phyloP scores from a whole-genome alignment of 164 flowering plant species.

The Vitis labrusca region DNA sequence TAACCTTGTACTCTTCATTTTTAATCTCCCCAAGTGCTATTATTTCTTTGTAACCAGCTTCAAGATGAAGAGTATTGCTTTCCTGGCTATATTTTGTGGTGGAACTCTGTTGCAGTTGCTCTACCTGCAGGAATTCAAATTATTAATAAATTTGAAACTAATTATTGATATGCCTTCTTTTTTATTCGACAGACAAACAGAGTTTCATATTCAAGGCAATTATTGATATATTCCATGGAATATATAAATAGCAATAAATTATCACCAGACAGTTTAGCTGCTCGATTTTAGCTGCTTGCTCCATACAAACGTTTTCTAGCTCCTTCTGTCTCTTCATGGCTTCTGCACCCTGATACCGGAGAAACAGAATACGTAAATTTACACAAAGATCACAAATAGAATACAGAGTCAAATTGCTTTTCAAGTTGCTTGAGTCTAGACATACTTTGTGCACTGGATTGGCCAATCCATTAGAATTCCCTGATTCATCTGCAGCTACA shows the following conservation, averaged over 20 bases:
- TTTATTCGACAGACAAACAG: too few species aligned
- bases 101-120: constrained; percentile 36
- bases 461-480: constrained; percentile 10
- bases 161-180: neutral
- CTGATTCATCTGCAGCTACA: constrained; percentile 32
- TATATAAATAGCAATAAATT: neutral
- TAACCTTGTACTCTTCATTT: constrained; percentile 30
- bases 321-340: constrained; percentile 44
- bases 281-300: constrained; percentile 79
- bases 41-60: constrained; percentile 20
- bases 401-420: neutral
- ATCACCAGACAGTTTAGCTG: constrained; percentile 61
- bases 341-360: constrained; percentile 31
- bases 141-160: neutral
- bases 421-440: neutral
- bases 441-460: constrained; percentile 31
- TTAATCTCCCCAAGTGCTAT: constrained; percentile 14
- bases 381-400: neutral
- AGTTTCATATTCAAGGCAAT: too few species aligned
- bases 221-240: neutral
- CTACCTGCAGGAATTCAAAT: constrained; percentile 37
- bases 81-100: constrained; percentile 14
- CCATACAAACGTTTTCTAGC: constrained; percentile 64
- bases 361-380: constrained; percentile 1
- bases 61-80: constrained; percentile 9